Conservation (phyloP, 2,329 filamentous ascomycete genomes). For the Juglanconis juglandina region DNA sequence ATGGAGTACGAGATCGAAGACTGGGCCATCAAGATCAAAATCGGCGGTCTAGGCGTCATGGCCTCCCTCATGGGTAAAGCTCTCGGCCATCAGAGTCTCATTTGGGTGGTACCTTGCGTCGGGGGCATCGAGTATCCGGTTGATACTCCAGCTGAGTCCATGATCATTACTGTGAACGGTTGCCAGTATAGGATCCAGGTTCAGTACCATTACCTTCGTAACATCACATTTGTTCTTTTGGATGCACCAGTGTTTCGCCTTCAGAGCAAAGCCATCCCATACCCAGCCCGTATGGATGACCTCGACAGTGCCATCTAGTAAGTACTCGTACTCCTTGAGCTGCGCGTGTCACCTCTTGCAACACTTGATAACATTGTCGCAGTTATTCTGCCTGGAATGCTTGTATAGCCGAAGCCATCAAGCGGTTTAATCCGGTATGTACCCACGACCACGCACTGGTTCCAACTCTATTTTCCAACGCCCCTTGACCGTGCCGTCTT, state of each 20-base stretch:
- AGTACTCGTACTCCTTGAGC: too few species aligned
- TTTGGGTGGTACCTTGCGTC: slow-evolving; percentile 63
- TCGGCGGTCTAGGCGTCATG: slow-evolving; percentile 68
- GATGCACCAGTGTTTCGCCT: slow-evolving; percentile 65
- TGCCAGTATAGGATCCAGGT: slow-evolving; percentile 59
- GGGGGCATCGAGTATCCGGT: slow-evolving; percentile 62
- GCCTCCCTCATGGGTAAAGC: slow-evolving; percentile 66
- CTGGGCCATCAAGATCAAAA: slow-evolving; percentile 69
- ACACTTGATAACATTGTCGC: too few species aligned
- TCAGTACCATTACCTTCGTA: slow-evolving; percentile 60
- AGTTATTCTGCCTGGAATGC: slow-evolving; percentile 51
- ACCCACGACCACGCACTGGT: neutral
- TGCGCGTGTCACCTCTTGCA: too few species aligned
- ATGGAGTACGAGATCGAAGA: slow-evolving; percentile 68
- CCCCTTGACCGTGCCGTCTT: neutral
- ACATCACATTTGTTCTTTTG: slow-evolving; percentile 66
- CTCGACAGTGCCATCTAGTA: slow-evolving; percentile 65
- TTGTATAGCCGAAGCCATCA: slow-evolving; percentile 59
- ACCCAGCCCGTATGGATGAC: slow-evolving; percentile 64
- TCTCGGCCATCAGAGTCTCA: slow-evolving; percentile 60
- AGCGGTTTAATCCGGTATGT: slow-evolving; percentile 40
- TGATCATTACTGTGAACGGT: slow-evolving; percentile 60
- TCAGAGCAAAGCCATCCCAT: slow-evolving; percentile 58
- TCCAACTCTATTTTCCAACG: neutral
- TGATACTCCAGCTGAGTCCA: slow-evolving; percentile 56